These are phyloP conservation scores for Agaricus sinodeliciosus DNA, from an alignment of 768 basidiomycete genomes.

Conservation along the genomic window DNA sequence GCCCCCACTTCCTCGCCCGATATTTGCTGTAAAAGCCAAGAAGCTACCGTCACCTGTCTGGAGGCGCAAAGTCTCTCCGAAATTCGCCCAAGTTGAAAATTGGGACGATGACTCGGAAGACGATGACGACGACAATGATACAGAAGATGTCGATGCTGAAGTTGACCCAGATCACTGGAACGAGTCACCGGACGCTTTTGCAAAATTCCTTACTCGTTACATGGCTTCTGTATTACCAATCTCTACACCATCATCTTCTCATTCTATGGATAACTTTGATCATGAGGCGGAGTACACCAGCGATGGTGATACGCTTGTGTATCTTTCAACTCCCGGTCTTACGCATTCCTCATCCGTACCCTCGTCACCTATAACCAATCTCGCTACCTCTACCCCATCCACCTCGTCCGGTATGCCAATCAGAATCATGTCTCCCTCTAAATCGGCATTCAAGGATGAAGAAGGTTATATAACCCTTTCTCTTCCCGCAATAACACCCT, in stretches of 20 bases:
- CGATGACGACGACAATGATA: conserved; percentile 10
- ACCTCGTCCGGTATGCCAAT: not conserved
- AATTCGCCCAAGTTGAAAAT: conserved; percentile 14
- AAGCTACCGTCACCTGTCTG: conserved; percentile 8
- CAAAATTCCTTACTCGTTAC: conserved; percentile 21
- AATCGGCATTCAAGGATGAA: conserved; percentile 9
- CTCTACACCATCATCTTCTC: not conserved
- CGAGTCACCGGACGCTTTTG: conserved; percentile 21
- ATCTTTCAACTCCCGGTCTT: conserved; percentile 17
- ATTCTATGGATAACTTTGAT: conserved; percentile 4
- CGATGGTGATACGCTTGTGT: conserved; percentile 3
- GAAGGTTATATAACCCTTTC: conserved; percentile 11
- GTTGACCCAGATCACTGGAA: conserved; percentile 23
- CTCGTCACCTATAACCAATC: conserved; percentile 9
- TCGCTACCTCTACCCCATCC: conserved; percentile 9
- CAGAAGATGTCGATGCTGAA: conserved; percentile 15
- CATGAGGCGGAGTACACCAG: conserved; percentile 19
- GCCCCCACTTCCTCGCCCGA: conserved; percentile 16
- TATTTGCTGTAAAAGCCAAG: conserved; percentile 14
- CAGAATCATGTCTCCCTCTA: conserved; percentile 8
- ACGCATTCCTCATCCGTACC: conserved; percentile 9
- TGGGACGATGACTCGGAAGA: conserved; percentile 13
- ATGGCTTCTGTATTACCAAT: conserved; percentile 15
- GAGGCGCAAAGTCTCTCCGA: conserved; percentile 4
- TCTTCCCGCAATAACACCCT: conserved; percentile 26